A percentile compares a stretch with the other conserved stretches of the same genome.
Conservation (phyloP, 1,139 yeast species). For the Chernovozyma sophiae-reginae region DNA sequence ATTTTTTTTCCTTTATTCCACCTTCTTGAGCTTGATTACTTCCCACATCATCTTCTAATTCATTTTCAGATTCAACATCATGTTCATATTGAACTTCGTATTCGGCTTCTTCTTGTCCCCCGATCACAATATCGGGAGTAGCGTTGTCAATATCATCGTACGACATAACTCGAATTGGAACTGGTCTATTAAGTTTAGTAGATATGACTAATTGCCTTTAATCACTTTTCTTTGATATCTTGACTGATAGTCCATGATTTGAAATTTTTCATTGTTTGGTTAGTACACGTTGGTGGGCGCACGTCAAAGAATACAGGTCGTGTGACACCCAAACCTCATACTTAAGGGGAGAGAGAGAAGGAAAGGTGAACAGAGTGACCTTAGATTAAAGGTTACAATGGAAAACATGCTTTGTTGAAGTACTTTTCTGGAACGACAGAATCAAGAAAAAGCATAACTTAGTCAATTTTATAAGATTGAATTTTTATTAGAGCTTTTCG, state of each 20-base stretch:
- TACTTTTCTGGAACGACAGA: too few species aligned
- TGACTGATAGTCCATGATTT: not conserved
- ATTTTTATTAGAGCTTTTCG: too few species aligned
- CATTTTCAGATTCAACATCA: slow-evolving; percentile 47
- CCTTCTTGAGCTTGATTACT: slow-evolving; percentile 22
- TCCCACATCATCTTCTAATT: slow-evolving; percentile 44
- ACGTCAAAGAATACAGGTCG: too few species aligned
- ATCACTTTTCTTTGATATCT: not conserved
- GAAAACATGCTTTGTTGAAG: too few species aligned
- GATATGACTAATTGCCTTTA: not conserved
- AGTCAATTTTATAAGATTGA: too few species aligned
- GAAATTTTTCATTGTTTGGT: slow-evolving; percentile 6
- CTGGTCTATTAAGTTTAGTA: not conserved
- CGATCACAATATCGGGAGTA: slow-evolving; percentile 80
- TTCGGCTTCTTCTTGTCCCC: slow-evolving; percentile 53
- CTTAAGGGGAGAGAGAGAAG: slow-evolving; percentile 5
- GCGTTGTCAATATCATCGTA: slow-evolving; percentile 78
- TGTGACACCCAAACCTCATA: too few species aligned
- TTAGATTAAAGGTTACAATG: too few species aligned
- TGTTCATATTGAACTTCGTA: slow-evolving; percentile 40
- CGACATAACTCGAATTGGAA: slow-evolving; percentile 25
- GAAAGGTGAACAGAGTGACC: too few species aligned
- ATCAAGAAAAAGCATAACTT: too few species aligned
- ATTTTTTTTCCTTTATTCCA: slow-evolving; percentile 54
- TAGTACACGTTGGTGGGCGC: slow-evolving; percentile 3